Evolutionary conservation across 2,329 filamentous ascomycete species (phyloP), one percentile per base, ranked within the genome.

Genomic region (Fusarium nisikadoi): DNA sequence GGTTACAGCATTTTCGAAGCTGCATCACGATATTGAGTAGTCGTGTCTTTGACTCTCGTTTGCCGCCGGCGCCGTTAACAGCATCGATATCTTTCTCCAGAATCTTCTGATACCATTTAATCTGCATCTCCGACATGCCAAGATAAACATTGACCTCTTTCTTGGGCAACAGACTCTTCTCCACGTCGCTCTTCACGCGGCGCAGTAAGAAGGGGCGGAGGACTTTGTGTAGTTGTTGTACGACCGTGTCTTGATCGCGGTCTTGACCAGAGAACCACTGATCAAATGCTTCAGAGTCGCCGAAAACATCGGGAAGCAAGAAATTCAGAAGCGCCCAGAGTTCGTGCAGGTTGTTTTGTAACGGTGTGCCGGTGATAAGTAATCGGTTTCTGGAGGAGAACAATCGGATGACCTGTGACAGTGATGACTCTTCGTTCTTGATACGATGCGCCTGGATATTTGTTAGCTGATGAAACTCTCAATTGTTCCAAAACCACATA

Each of bases 21-120:
- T 99, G 96, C 96, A 99, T 99, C 76, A 99, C 96, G 79, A 99
- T 99, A 83, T 99, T 99, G 72, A 99, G 87, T 27, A 99, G 88
- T 72, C 96, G 91, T 3, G 96, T 99, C 85, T 99, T 99, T 36
- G 95, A 98, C 83, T 99, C 96, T 67, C 95, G 93, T 84, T 98
- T 99, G 55, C 96, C 96, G 71, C 93, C 94, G 35, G 95, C 96
- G 68, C 96, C 96, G 75, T 99, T 99, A 77, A 99, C 95, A 19
- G 96, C 96, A 81, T 99, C 96, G 70, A 99, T 99, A 78, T 99
- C 96, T 84, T 98, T 99, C 79, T 99, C 96, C 6, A 99, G 86
- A 76, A 99, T 99, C 85, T 98, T 98, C 82, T 97, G 93, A 80
- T 99, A 99, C 95, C 96, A 99, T 80, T 96, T 97, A 75, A 98